Evolutionary conservation across 2,329 filamentous ascomycete species (phyloP).

Genomic region (Drechslerella coelobrocha): DNA sequence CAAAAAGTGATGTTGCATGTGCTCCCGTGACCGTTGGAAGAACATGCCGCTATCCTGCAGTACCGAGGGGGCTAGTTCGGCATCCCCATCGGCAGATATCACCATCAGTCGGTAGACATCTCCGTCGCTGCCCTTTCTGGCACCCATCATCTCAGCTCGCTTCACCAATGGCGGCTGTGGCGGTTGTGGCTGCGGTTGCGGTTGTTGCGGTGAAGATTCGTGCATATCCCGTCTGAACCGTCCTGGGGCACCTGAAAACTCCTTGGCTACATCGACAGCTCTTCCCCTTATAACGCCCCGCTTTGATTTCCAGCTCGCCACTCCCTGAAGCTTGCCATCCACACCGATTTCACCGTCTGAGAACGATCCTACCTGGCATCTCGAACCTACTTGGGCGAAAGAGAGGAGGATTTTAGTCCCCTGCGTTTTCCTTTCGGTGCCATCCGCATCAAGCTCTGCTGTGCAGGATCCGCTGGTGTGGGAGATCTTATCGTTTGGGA

Average conservation of each 20-base stretch:
- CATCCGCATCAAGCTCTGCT: slow-evolving; percentile 20
- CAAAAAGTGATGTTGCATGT: slow-evolving; percentile 36
- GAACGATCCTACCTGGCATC: slow-evolving; percentile 44
- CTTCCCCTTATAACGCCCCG: slow-evolving; percentile 21
- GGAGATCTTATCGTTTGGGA: slow-evolving; percentile 39
- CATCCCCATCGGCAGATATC: slow-evolving; percentile 22
- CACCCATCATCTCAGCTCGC: slow-evolving; percentile 29
- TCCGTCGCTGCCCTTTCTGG: slow-evolving; percentile 30
- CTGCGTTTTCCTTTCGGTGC: slow-evolving; percentile 30
- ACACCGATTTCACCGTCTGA: slow-evolving; percentile 7
- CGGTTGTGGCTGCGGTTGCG: no score
- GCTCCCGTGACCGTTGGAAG: slow-evolving; percentile 35
- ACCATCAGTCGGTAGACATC: slow-evolving; percentile 37
- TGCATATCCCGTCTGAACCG: slow-evolving; percentile 22
- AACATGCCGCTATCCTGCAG: slow-evolving; percentile 35
- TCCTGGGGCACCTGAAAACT: background rate
- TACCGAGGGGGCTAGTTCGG: slow-evolving; percentile 24
- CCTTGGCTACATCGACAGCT: slow-evolving; percentile 5
- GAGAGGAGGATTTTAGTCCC: slow-evolving; percentile 25
- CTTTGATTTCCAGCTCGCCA: slow-evolving; percentile 39
- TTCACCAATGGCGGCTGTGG: no score
- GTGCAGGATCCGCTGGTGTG: slow-evolving; percentile 22
- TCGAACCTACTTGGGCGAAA: slow-evolving; percentile 38
- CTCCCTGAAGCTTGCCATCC: slow-evolving; percentile 19
- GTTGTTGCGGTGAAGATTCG: background rate